These are phyloP conservation scores for Syncephalastrum sp. DNA, from an alignment of 371 early-diverging fungal species.

Conservation along the genomic window DNA sequence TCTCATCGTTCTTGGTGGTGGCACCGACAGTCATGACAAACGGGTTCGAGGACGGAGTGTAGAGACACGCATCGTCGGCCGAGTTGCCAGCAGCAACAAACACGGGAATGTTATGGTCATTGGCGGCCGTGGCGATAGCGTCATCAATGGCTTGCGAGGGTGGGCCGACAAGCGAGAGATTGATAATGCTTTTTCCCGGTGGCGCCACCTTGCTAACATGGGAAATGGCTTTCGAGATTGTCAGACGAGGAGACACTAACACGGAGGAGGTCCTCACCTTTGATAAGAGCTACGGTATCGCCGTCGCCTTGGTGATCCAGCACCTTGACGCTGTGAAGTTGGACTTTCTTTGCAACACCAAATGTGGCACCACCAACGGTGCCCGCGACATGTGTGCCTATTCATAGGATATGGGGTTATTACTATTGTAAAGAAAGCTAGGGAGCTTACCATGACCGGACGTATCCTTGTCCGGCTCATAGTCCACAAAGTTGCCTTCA, in stretches of 20 bases:
- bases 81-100: conserved; percentile 78
- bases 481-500: conserved; percentile 62
- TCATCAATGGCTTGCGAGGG: conserved; percentile 34
- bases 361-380: conserved; percentile 57
- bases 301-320: conserved; percentile 56
- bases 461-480: conserved; percentile 39
- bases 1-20: conserved; percentile 39
- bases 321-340: conserved; percentile 65
- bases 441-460: conserved; percentile 51
- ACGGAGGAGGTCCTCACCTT: conserved; percentile 37
- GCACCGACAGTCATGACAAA: conserved; percentile 74
- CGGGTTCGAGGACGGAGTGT: conserved; percentile 61
- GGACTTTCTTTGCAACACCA: conserved; percentile 69
- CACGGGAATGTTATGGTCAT: conserved; percentile 36
- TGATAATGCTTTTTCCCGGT: conserved; percentile 41
- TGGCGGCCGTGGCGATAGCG: conserved; percentile 47
- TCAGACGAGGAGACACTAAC: conserved; percentile 20
- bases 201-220: conserved; percentile 34
- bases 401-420: conserved; percentile 1
- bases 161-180: conserved; percentile 65
- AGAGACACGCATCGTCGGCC: conserved; percentile 63
- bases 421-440: background rate
- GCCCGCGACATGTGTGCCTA: conserved; percentile 75
- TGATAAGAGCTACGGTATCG: conserved; percentile 28
- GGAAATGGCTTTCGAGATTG: conserved; percentile 46